Percentiles rank a stretch among this genome's conserved stretches.
phyloP scores from a whole-genome alignment of 805 yeast genomes.

The Cyberlindnera japonica region DNA sequence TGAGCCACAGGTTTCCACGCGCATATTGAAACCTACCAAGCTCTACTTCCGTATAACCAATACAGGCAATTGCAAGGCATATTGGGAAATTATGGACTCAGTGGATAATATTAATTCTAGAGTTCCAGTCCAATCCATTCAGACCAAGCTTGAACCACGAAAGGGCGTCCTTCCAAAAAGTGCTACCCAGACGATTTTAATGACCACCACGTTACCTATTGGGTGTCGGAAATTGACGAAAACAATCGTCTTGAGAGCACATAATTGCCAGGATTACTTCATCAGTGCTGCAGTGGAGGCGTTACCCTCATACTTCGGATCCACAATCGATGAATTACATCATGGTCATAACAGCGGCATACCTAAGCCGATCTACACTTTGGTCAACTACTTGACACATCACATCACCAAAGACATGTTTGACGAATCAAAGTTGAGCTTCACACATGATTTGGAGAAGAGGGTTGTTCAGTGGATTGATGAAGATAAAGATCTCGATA shows the following conservation, averaged over 20 bases:
- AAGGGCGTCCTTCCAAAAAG: constrained; percentile 31
- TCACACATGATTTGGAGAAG: constrained; percentile 23
- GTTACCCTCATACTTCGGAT: constrained; percentile 28
- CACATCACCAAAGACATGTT: constrained; percentile 27
- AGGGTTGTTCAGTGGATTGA: constrained; percentile 22
- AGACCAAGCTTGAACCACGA: constrained; percentile 23
- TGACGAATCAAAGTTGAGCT: constrained; percentile 19
- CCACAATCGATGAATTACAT: constrained; percentile 30
- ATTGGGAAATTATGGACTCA: constrained; percentile 36
- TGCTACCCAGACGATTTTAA: constrained; percentile 22
- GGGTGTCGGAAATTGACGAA: constrained; percentile 25
- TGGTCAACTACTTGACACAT: constrained; percentile 29
- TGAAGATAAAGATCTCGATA: constrained; percentile 20
- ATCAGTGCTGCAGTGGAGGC: constrained; percentile 28
- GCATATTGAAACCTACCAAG: constrained; percentile 27
- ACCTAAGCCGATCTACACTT: constrained; percentile 30
- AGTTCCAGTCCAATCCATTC: constrained; percentile 19
- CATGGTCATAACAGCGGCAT: constrained; percentile 27
- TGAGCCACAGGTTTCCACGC: constrained; percentile 29
- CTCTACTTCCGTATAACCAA: constrained; percentile 32
- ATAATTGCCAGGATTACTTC: constrained; percentile 31
- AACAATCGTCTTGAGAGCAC: constrained; percentile 28
- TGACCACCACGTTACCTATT: constrained; percentile 26
- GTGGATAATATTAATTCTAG: constrained; percentile 25
- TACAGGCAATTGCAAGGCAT: constrained; percentile 33